These are phyloP conservation scores for Trichoderma atroviride DNA, from an alignment of 2,329 filamentous ascomycete species.

Conservation along the genomic window DNA sequence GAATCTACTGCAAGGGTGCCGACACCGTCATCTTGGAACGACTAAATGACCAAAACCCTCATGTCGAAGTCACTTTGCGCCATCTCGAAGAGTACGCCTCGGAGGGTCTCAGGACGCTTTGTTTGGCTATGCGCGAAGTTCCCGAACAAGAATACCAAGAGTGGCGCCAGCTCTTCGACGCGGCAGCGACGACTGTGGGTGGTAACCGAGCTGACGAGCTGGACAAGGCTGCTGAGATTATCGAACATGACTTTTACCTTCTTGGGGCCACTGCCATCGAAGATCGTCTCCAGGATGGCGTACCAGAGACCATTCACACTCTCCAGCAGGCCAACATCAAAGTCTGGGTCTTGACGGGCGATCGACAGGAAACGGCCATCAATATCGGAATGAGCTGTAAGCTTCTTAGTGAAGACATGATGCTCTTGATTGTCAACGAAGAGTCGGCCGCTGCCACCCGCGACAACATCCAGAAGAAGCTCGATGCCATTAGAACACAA, in stretches of 20 bases:
- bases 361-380: conserved; percentile 97
- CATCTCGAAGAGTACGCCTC: conserved; percentile 99
- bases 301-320: conserved; percentile 97
- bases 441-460: conserved; percentile 76
- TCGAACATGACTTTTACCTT: conserved; percentile 88
- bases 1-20: conserved; percentile 93
- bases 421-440: conserved; percentile 93
- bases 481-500: conserved; percentile 86
- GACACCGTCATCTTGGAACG: conserved; percentile 97
- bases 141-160: conserved; percentile 85
- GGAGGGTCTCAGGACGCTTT: conserved; percentile 91
- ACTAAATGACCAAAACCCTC: conserved; percentile 78
- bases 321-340: conserved; percentile 97
- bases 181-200: conserved; percentile 84
- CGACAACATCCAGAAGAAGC: conserved; percentile 90
- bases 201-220: conserved; percentile 93
- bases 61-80: conserved; percentile 84
- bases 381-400: conserved; percentile 99
- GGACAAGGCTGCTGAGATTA: conserved; percentile 94
- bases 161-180: conserved; percentile 85
- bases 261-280: conserved; percentile 97
- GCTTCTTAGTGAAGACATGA: conserved; percentile 98
- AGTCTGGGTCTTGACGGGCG: conserved; percentile 96
- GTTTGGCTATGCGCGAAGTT: conserved; percentile 90
- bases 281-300: conserved; percentile 93